Base-by-base conservation (phyloP, 2,329 filamentous ascomycete genomes). In the Colletotrichum abscissum region DNA sequence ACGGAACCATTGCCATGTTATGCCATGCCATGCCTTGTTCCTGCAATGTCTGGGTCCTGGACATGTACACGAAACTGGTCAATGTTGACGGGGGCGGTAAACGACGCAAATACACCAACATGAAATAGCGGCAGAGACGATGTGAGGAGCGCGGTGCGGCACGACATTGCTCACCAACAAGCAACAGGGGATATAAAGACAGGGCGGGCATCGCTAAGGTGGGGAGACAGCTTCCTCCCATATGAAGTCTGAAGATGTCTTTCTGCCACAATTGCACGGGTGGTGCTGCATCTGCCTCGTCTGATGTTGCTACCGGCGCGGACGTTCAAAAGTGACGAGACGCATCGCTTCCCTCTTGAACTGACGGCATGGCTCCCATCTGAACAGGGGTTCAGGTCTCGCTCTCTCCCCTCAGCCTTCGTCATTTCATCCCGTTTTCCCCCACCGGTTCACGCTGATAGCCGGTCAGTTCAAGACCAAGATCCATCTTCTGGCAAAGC, bases 381-480 rank as follows among this genome's bases (percentile, higher is more conserved):
- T 42, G 1, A 12, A 38, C 30, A 7, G 5, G 46, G 30, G 6
- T 54, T 9, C 22, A 16, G 46, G 33, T 65, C 33, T 65, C 24
- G 38, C 52, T 42, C 38, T 42, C 38, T 42, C 19, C 26, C 19
- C 24, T 30, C n/a, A 26, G 5, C 9, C 52, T 56, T 24, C 38
- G 55, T 56, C 33, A 28, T 56, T 24, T 49, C 54, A 64, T 35
- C 22, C 11, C 60, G 7, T 66, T 26, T 7, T 54, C 56, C 65
- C 70, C 71, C 60, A 63, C 67, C 24, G 62, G 71, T 73, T 73
- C 70, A 57, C 46, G 70, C 60, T 66, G 56, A 56, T 66, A 73
- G 49, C 71, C 71, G 66, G 60, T 28, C 2, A 24, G 49, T 8
- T 58, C 46, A 35, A 57, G 14, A 24, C 16, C 38, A 42, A 24